A percentile compares a stretch with the other conserved stretches of the same genome.
Evolutionary conservation across 1,139 yeast genomes (phyloP).

Genomic region (Saccharomyces hybrid): DNA sequence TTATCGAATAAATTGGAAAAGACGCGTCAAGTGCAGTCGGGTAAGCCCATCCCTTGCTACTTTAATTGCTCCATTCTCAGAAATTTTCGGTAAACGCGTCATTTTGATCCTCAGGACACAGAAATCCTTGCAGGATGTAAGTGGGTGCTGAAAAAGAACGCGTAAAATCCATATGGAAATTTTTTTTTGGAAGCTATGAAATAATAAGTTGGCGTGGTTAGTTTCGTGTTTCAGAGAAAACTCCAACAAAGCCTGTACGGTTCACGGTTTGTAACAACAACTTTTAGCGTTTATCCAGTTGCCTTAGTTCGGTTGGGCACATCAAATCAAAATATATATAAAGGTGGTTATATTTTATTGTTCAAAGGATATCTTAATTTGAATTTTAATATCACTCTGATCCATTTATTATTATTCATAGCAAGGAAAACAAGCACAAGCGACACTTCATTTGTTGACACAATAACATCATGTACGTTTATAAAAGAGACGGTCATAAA

Average conservation of each 20-base stretch:
- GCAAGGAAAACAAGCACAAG: neutral
- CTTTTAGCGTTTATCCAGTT: neutral
- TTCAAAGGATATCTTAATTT: neutral
- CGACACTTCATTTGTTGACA: neutral
- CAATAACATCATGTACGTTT: conserved; percentile 14
- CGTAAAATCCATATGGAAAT: neutral
- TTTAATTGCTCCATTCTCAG: neutral
- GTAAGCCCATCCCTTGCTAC: neutral
- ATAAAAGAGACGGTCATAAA: conserved; percentile 68
- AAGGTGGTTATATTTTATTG: neutral
- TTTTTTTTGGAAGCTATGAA: neutral
- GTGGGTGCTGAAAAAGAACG: neutral
- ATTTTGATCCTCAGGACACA: neutral
- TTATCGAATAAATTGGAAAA: neutral
- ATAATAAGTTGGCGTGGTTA: neutral
- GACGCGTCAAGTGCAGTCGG: neutral
- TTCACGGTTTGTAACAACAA: neutral
- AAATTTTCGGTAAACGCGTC: neutral
- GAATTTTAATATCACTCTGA: neutral
- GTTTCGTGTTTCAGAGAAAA: neutral
- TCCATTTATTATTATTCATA: neutral
- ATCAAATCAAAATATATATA: neutral
- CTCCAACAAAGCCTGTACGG: neutral
- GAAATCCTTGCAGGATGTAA: neutral
- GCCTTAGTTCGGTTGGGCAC: neutral